Conservation (phyloP, 768 basidiomycete species). For the Pholiota microspora region DNA sequence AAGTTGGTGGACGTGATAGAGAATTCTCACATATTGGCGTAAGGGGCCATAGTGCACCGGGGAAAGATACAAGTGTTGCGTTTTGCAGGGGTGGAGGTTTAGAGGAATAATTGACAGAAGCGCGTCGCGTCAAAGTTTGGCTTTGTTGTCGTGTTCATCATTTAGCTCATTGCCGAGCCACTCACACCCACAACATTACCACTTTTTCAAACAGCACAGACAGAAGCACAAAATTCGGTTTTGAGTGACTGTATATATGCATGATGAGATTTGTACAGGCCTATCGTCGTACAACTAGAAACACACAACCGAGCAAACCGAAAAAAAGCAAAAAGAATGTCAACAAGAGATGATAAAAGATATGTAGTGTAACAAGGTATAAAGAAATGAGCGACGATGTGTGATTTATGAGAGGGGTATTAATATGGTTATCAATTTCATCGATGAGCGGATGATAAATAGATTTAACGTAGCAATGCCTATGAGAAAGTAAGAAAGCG, state of each 20-base stretch:
- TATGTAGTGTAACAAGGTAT: background rate
- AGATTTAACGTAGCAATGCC: background rate
- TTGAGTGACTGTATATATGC: background rate
- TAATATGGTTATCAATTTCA: background rate
- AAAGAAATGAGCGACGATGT: background rate
- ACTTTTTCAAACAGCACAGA: no score
- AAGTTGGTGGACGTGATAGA: background rate
- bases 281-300: background rate
- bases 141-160: constrained; percentile 32
- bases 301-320: background rate
- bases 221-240: background rate
- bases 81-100: background rate
- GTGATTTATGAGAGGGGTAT: background rate
- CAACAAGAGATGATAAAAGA: background rate
- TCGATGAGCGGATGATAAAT: background rate
- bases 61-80: background rate
- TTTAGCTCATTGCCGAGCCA: no score
- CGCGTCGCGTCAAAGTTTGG: constrained; percentile 26
- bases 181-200: no score
- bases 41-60: constrained; percentile 16
- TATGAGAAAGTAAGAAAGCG: background rate
- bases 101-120: constrained; percentile 2
- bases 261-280: background rate
- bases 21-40: constrained; percentile 13
- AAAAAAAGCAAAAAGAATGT: background rate